Base-by-base conservation (phyloP, 768 basidiomycete species). In the Kwoniella sp. region DNA sequence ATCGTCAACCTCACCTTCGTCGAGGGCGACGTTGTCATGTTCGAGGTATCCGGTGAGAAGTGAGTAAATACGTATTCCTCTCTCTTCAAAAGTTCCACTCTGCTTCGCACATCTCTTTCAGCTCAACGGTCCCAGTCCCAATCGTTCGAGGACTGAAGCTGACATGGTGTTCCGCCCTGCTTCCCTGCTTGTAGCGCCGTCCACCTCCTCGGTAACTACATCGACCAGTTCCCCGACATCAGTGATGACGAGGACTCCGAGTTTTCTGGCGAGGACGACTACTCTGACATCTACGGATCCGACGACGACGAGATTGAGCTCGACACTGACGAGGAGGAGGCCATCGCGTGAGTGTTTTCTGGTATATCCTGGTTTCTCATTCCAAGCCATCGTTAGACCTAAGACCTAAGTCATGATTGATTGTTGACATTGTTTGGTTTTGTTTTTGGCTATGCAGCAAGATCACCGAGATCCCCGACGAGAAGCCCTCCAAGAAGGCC, bases 201-300 rank as follows among this genome's bases (percentile, higher is more conserved):
- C 53, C 86, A 91, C 81, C 81, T 93, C 65, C 87, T 88, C 67
- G 91, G 92, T 58, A 91, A 92, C 80, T 92, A 91, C 80, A 85
- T 93, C 77, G 86, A 75, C 65, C 80, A 81, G 69, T 65, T 62
- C 57, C 68, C 68, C 12, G 80, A 81, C 46, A 85, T 86, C 56
- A 83, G 90, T n/a, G 85, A 83, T 40, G 88, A 90, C 61, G 87
- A 91, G 57, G 90, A 91, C 74, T 66, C 64, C 25, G 68, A 69
- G 37, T 64, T 64, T 27, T 90, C 88, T 6, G 91, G 92, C 72
- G 89, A 91, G 44, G 90, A 92, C 74, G 83, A 92, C 72, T 84
- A 88, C 68, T 76, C 71, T 24, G 81, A 80, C 6, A 80, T 81
- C 22, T 77, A 73, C 15, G 84, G 85, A 85, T 86, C 76, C 30